Conservation (phyloP, 441 rosid species). For the Populus hybrid region DNA sequence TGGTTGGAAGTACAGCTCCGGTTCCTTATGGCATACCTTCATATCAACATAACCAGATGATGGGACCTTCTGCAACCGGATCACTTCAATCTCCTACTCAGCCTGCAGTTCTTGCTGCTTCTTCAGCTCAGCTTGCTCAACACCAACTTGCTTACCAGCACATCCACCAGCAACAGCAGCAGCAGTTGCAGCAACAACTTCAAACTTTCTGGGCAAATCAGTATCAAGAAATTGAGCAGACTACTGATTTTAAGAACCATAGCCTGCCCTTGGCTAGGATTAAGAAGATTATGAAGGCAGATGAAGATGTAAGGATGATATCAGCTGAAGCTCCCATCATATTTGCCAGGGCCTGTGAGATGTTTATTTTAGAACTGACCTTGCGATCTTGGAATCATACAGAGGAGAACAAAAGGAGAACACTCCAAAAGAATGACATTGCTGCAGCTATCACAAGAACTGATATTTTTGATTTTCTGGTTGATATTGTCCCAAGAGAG, state of each 20-base stretch:
- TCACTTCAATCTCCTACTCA: constrained; percentile 12
- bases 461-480: constrained; percentile 28
- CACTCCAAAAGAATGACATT: constrained; percentile 46
- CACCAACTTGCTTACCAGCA: constrained; percentile 26
- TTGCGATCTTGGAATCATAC: constrained; percentile 43
- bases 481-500: constrained; percentile 26
- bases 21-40: constrained; percentile 13
- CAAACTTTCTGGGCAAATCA: constrained; percentile 41
- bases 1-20: constrained; percentile 9
- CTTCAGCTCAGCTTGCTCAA: constrained; percentile 14
- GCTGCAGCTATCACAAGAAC: constrained; percentile 36
- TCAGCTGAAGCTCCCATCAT: constrained; percentile 43
- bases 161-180: constrained; percentile 27
- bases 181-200: constrained; percentile 39
- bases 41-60: constrained; percentile 19
- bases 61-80: constrained; percentile 14
- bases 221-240: constrained; percentile 37
- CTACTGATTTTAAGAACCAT: constrained; percentile 38
- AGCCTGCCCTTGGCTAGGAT: constrained; percentile 26
- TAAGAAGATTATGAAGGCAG: constrained; percentile 44
- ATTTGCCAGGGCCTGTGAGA: constrained; percentile 44
- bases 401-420: constrained; percentile 45
- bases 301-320: constrained; percentile 49
- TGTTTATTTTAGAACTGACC: constrained; percentile 42
- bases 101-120: not conserved